Base-by-base conservation (phyloP, 1,284 basidiomycete genomes). In the Coniophora puteana region DNA sequence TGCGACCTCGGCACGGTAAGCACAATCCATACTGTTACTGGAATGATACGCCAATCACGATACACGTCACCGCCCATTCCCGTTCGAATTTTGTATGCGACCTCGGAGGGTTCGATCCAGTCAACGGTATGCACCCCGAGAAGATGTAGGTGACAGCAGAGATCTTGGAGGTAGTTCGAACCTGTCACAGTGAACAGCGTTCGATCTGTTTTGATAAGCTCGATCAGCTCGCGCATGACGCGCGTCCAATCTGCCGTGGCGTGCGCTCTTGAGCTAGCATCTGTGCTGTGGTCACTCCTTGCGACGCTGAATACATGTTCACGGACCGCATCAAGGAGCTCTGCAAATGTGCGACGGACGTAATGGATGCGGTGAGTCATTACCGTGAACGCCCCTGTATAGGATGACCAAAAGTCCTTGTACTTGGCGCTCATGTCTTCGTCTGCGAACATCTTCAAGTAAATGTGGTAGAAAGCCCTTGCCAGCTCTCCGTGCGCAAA, bases 401-500 rank as follows among this genome's bases (percentile, higher is more conserved):
- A 26, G 4, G 17, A 1, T 11, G 46, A 53, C 2, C 31, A 8
- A 23, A 39, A 40, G n/a, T n/a, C n/a, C n/a, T n/a, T n/a, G n/a
- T 40, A 4, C 18, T 41, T 48, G 27, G 39, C 31, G 20, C 48
- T 5, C 27, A 48, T 18, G 23, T 55, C 47, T 33, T 57, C 52
- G 4, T 57, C 44, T 2, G 44, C 36, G 25, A 80, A 80, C 63
- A 80, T 67, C 13, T 61, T 51, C 12, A 58, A 50, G 49, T 80
- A 80, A 7, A 79, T 52, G 8, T 59, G 54, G 39, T 68, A 74
- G 4, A 81, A 51, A 22, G 73, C 51, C n/a, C 48, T 48, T 13
- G 58, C 69, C 20, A 80, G 59, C 17, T 67, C 58, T 3, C 41
- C 40, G 0, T 66, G 40, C 10, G 33, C n/a, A n/a, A n/a, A n/a